Evolutionary conservation across 1,284 basidiomycete genomes (phyloP).

Genomic region (Earliella scabrosa): DNA sequence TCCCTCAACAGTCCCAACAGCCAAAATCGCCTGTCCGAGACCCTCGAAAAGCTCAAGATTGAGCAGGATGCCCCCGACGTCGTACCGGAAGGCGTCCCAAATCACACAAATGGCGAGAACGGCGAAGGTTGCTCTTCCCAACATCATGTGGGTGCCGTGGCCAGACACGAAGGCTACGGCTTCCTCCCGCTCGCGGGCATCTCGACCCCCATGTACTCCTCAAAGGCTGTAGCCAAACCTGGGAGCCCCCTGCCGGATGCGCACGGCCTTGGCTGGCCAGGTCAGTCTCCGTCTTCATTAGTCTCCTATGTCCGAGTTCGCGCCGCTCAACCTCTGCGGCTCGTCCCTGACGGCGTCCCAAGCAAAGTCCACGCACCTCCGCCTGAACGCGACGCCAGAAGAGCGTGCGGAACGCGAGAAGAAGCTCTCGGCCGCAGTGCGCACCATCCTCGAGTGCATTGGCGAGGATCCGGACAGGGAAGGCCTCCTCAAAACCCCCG

Average conservation of each 20-base stretch:
- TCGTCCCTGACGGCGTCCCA: constrained; percentile 12
- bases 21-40: constrained; percentile 33
- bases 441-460: constrained; percentile 94
- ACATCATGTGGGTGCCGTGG: constrained; percentile 38
- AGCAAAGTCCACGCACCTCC: constrained; percentile 91
- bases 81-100: constrained; percentile 19
- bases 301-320: not conserved
- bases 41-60: constrained; percentile 36
- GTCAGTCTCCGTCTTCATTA: too few relatives aligned
- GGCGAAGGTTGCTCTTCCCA: constrained; percentile 23
- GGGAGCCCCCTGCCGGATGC: constrained; percentile 72
- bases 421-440: constrained; percentile 84
- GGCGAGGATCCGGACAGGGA: constrained; percentile 98
- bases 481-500: constrained; percentile 90
- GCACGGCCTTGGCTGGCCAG: constrained; percentile 94
- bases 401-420: constrained; percentile 77
- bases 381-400: constrained; percentile 78
- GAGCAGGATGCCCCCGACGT: constrained; percentile 16
- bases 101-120: constrained; percentile 19
- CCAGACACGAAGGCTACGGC: constrained; percentile 76
- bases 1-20: constrained; percentile 27
- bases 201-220: constrained; percentile 58
- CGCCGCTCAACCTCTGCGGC: not conserved
- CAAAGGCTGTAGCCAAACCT: constrained; percentile 22
- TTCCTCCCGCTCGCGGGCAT: constrained; percentile 73